Base-by-base conservation (phyloP, 352 stramenopile species). In the Phytophthora vignae region DNA sequence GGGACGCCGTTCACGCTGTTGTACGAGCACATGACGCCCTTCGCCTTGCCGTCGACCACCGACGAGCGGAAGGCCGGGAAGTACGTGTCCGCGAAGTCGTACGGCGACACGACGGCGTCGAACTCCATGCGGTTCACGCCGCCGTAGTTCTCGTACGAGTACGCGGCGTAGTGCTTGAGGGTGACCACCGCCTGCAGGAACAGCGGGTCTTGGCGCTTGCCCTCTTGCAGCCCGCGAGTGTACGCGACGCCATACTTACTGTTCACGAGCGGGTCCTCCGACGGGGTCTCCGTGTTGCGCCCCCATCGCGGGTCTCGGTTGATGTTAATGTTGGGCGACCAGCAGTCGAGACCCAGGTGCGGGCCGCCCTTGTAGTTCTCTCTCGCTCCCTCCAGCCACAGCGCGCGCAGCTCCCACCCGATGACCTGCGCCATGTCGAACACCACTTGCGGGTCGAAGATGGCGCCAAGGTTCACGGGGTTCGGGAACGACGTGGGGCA, bases 11-110 rank as follows among this genome's bases (percentile, higher is more conserved):
- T 99, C 4, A 99, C 71, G 42, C 88, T 90, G 70, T 99, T 99
- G 85, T 99, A 99, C 48, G 89, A 96, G 80, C 97, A 99, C 97
- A 99, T 99, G 69, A 99, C 63, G 6, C 90, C 84, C 21, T 87
- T 94, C 8, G 87, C 94, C 4, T 89, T 78, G 5, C 74, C 94
- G 5, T 97, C 82, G 50, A 78, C 82, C 4, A 99, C 82, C 27
- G 93, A 95, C 29, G 88, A 78, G 25, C 85, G 81, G 64, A 98
- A 97, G 2, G 87, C 84, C 25, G 85, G 88, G 9, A 98, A 79
- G 73, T 98, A 99, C 54, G 96, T 98, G 64, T 98, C 92, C 19
- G 87, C 81, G 57, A 98, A 95, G 74, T 99, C 96, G 59, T 96
- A 94, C 48, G 83, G 78, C 4, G 85, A 90, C 42, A 99, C 91